Base-by-base conservation (phyloP, 768 basidiomycete genomes). In the Phlebiopsis gigantea region DNA sequence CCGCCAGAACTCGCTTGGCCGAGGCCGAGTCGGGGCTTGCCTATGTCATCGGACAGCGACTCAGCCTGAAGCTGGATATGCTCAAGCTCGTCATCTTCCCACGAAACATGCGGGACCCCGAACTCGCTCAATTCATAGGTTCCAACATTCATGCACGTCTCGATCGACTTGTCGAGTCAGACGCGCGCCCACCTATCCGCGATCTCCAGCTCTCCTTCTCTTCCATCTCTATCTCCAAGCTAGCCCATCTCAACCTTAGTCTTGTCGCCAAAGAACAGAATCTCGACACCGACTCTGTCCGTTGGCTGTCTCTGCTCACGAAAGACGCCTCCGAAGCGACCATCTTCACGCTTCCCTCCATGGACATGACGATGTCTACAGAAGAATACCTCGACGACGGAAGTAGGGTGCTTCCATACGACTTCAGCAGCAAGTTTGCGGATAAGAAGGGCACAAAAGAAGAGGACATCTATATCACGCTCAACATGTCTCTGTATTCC, bases 381-480 rank as follows among this genome's bases (percentile, higher is more conserved):
- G 81, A 88, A 57, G 86, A 91, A 68, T 66, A 66, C 4, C 45
- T 69, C 8, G 75, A 75, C 39, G 77, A 78, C 19, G 53, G 62
- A 9, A 65, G 63, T 22, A 73, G 73, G 31, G 68, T 69, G 15
- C 75, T 92, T 21, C 64, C 75, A 14, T 92, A 92, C 61, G 82
- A 86, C 64, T 91, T 91, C 70, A 75, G 83, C 69, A 89, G 86
- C 65, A 72, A 78, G 55, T 91, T 90, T 67, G 71, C 80, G 42
- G 79, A 80, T 25, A 73, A 75, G 30, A 73, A 76, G 57, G 73
- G 69, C 73, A 44, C 51, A 17, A 65, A 76, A 61, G 79, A 82
- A 28, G 85, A 90, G 62, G 87, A 90, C 61, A 90, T 93, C 53
- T 92, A 86, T 68, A 89, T 93, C 69, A 87, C 89, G 3, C 75